These are phyloP conservation scores for Mrakia hoshinonis DNA, from an alignment of 768 basidiomycete species.

Conservation along the genomic window DNA sequence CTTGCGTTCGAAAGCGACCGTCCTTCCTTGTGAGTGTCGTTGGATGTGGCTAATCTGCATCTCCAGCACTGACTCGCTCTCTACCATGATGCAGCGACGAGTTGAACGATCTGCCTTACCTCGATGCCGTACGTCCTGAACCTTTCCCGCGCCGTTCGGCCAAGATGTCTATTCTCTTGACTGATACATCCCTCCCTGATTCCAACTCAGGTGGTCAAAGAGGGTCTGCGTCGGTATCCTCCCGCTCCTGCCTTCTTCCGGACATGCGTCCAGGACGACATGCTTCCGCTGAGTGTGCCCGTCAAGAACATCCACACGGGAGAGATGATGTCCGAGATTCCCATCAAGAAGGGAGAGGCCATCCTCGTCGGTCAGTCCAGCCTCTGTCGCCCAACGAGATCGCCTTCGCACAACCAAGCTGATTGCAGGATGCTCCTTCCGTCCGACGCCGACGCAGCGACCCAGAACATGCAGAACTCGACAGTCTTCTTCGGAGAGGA, in stretches of 20 bases:
- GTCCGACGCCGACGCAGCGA: too few relatives aligned
- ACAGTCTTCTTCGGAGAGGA: constrained; percentile 38
- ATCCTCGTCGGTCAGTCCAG: constrained; percentile 39
- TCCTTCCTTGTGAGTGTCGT: constrained; percentile 32
- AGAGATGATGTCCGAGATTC: constrained; percentile 35
- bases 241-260: background rate
- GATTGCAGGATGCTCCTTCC: too few relatives aligned
- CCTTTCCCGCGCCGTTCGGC: too few relatives aligned
- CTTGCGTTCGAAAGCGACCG: constrained; percentile 43
- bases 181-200: too few relatives aligned
- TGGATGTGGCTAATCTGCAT: too few relatives aligned
- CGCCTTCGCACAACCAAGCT: too few relatives aligned
- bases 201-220: constrained; percentile 26
- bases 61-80: too few relatives aligned
- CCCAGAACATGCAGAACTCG: constrained; percentile 37
- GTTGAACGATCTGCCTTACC: constrained; percentile 21
- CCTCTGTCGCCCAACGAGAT: too few relatives aligned
- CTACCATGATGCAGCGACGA: too few relatives aligned
- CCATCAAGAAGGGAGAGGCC: constrained; percentile 35
- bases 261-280: background rate
- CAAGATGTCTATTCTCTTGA: too few relatives aligned
- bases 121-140: too few relatives aligned
- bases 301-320: constrained; percentile 10
- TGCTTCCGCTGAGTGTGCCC: constrained; percentile 3
- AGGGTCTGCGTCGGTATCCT: constrained; percentile 6